phyloP scores from a whole-genome alignment of 176 grass and related monocot species.

The Cenchrus americanus region DNA sequence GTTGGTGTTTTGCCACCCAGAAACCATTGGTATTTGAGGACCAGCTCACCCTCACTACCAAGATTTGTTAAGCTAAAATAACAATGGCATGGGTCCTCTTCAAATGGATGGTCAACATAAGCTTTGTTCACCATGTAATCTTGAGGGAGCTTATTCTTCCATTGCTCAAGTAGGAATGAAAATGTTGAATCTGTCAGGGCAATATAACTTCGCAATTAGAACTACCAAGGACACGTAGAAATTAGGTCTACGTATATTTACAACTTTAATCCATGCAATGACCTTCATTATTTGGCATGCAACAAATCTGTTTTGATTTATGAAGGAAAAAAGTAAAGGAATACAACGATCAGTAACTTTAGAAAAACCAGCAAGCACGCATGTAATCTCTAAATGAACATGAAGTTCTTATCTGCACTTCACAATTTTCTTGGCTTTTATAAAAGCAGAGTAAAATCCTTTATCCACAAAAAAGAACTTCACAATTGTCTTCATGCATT shows the following conservation, averaged over 20 bases:
- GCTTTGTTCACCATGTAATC: conserved; percentile 75
- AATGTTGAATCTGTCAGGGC: conserved; percentile 82
- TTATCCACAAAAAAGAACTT: too few species aligned
- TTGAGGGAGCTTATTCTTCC: conserved; percentile 72
- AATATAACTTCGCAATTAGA: conserved; percentile 33
- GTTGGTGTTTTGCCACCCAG: conserved; percentile 74
- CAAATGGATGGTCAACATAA: conserved; percentile 84
- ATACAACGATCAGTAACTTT: background rate
- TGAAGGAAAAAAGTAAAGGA: conserved; percentile 31
- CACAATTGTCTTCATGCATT: background rate
- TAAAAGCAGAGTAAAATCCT: too few species aligned
- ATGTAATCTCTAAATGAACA: background rate
- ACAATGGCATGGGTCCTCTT: conserved; percentile 92
- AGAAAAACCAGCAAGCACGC: background rate
- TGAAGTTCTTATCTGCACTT: background rate
- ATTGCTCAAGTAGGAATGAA: conserved; percentile 86
- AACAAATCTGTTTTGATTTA: background rate
- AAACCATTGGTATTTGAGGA: conserved; percentile 82
- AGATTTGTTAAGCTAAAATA: conserved; percentile 72
- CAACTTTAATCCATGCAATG: conserved; percentile 31
- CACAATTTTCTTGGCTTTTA: too few species aligned
- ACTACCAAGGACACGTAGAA: conserved; percentile 16
- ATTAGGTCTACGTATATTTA: conserved; percentile 32
- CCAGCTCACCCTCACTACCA: conserved; percentile 52
- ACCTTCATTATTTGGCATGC: background rate